Evolutionary conservation across 1,284 basidiomycete species (phyloP), one percentile per base, ranked within the genome.

Genomic region (Cutaneotrichosporon dermatis): DNA sequence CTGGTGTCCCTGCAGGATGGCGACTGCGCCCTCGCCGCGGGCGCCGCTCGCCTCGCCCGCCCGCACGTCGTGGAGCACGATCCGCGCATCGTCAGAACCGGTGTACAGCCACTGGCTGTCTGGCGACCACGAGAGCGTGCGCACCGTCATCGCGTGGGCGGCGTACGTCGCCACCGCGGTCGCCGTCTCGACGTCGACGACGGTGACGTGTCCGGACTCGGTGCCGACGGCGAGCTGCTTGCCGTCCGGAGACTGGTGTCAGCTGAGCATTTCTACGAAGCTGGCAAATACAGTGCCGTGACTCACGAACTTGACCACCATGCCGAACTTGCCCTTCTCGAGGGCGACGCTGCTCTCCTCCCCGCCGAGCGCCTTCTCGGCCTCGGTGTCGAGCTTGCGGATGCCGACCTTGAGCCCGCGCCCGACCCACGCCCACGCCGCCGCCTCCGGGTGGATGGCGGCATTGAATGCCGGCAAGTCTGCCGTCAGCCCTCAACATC

Each of bases 31-130:
- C 39, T 84, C 84, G n/a, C 60, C 61, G 6, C 58, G 41, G 7
- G 59, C 59, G 15, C 66, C 61, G 16, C 61, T 52, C 42, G 59
- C 61, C 4, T 68, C 73, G 11, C 76, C 73, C 7, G 75, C 76
- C 34, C 76, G 85, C 13, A 92, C 88, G 71, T 94, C 91, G 73
- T 93, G 90, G 45, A 93, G 77, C 53, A 90, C 85, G 57, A 94
- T 85, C 12, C 89, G 85, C 71, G 90, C 88, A 75, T 94, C 91
- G 74, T 94, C 91, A 1, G 90, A 90, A 5, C 87, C 91, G 37
- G 88, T 89, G 51, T 91, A 80, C 5, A 94, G 81, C 58, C 90
- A 83, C 67, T 85, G 83, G 8, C 82, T 86, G 73, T 93, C 90
- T 46, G 85, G 83, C 10, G 88, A 90, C 91, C 91, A 94, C 6